A percentile compares a stretch with the other conserved stretches of the same genome.
Evolutionary conservation across 139 green algal species (phyloP).

Genomic region (Spirogloea muscicola): DNA sequence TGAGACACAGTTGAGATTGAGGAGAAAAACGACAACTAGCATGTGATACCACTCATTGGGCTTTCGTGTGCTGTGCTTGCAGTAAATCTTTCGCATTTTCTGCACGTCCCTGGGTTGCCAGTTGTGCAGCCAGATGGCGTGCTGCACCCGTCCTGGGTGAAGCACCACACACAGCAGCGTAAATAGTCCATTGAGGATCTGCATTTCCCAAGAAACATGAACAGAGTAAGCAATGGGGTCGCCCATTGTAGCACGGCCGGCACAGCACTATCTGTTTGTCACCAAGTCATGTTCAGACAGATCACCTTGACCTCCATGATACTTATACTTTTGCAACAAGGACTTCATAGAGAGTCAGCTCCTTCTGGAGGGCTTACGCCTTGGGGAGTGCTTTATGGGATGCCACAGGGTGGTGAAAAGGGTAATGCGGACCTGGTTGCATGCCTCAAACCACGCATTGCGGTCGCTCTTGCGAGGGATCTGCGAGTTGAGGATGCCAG

Average conservation of each 20-base stretch:
- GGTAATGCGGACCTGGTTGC: too few relatives aligned
- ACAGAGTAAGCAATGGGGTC: too few relatives aligned
- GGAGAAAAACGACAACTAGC: conserved; percentile 9
- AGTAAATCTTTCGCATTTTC: conserved; percentile 9
- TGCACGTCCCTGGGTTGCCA: conserved; percentile 12
- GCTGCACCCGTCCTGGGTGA: conserved; percentile 2
- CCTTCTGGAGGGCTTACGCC: too few relatives aligned
- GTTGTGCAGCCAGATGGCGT: background rate
- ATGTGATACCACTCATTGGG: conserved; percentile 35
- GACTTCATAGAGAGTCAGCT: too few relatives aligned
- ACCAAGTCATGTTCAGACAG: too few relatives aligned
- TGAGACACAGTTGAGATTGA: conserved; percentile 26
- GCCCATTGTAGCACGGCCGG: too few relatives aligned
- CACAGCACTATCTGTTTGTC: too few relatives aligned
- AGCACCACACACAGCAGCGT: conserved; percentile 4
- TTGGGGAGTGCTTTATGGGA: too few relatives aligned
- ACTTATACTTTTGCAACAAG: too few relatives aligned
- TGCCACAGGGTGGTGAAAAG: too few relatives aligned
- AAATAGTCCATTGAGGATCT: conserved; percentile 26
- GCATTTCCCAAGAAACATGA: too few relatives aligned
- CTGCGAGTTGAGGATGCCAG: conserved; percentile 3
- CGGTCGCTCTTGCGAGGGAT: conserved; percentile 8
- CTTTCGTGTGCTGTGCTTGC: conserved; percentile 9
- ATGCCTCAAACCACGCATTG: conserved; percentile 21
- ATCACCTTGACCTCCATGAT: too few relatives aligned